Evolutionary conservation across 2,329 filamentous ascomycete genomes (phyloP).

Genomic region (Fusarium sp.): DNA sequence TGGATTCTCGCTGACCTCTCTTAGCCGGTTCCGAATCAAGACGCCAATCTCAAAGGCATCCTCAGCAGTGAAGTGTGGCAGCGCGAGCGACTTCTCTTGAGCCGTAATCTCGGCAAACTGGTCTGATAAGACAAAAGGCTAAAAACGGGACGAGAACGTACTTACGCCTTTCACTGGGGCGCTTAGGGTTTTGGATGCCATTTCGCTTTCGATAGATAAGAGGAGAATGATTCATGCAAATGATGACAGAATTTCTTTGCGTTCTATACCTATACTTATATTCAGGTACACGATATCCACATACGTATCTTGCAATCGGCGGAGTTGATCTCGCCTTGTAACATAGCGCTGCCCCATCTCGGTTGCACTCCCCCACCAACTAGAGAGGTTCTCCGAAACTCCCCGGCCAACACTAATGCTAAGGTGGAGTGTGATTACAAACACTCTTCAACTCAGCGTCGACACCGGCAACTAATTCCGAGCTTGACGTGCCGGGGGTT

Average conservation of each 20-base stretch:
- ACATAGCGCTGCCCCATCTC: neutral
- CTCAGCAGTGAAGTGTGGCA: conserved; percentile 8
- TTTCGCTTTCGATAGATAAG: neutral
- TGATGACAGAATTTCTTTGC: neutral
- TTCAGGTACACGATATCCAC: neutral
- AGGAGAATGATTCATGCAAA: neutral
- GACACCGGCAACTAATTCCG: neutral
- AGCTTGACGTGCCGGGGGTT: neutral
- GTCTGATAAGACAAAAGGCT: neutral
- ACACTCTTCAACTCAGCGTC: neutral
- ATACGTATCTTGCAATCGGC: neutral
- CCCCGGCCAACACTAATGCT: neutral
- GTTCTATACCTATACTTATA: neutral
- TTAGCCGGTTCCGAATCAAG: conserved; percentile 3
- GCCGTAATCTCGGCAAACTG: conserved; percentile 12
- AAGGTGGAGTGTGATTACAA: neutral
- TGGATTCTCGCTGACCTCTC: conserved; percentile 1
- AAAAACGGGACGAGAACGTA: neutral
- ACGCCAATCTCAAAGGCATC: conserved; percentile 10
- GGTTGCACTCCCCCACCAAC: neutral
- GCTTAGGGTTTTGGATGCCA: neutral
- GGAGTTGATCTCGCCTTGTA: too few relatives aligned
- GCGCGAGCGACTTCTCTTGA: conserved; percentile 1
- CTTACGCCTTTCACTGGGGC: neutral
- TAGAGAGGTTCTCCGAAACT: neutral